phyloP scores from a whole-genome alignment of 192 early-diverging fungal genomes.

The Coemansia sp. region DNA sequence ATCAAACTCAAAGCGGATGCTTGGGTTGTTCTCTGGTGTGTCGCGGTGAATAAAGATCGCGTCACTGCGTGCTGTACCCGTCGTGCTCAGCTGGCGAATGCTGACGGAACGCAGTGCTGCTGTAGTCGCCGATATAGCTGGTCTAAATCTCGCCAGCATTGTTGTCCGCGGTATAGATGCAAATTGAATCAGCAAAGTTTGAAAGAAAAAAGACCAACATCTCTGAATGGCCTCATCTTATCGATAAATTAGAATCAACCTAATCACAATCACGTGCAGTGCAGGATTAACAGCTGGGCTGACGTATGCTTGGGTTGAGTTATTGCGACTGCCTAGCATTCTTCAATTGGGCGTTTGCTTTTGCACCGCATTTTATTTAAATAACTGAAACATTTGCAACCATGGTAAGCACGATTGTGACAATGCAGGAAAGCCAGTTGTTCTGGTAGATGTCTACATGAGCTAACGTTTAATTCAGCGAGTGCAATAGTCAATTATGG shows the following conservation, averaged over 20 bases:
- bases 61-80: constrained; percentile 28
- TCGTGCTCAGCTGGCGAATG: constrained; percentile 30
- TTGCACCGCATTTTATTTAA: neutral
- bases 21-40: constrained; percentile 79
- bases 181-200: constrained; percentile 4
- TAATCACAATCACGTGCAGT: constrained; percentile 11
- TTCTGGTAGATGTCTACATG: neutral
- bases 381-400: neutral
- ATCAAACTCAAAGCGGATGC: constrained; percentile 83
- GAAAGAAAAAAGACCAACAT: neutral
- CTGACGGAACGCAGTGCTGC: neutral
- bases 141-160: constrained; percentile 49
- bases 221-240: neutral
- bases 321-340: neutral
- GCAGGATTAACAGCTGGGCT: neutral
- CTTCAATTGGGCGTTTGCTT: neutral
- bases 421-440: neutral
- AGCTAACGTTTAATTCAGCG: neutral
- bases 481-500: constrained; percentile 24
- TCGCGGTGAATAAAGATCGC: constrained; percentile 67
- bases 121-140: neutral
- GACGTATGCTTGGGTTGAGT: constrained; percentile 11
- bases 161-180: constrained; percentile 2
- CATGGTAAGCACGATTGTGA: constrained; percentile 14
- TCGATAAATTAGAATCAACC: neutral